Evolutionary conservation across 495 filamentous ascomycete genomes (phyloP).

Genomic region (Aspergillus incahuasiensis): DNA sequence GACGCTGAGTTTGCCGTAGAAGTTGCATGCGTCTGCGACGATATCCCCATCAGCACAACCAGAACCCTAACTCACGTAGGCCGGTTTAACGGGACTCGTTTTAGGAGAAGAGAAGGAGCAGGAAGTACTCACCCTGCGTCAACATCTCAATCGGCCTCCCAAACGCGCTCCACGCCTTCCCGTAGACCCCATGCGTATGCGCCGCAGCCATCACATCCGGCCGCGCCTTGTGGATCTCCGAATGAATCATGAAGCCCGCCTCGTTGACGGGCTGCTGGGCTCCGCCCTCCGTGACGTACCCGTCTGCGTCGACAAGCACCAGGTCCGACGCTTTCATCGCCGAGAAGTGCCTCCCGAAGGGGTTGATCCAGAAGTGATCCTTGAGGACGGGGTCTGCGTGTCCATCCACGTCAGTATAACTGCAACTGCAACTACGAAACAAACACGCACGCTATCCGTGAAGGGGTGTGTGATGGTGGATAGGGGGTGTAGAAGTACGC

Average conservation of each 20-base stretch:
- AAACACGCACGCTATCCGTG: too few species aligned
- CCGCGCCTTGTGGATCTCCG: slow-evolving; percentile 46
- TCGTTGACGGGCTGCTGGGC: slow-evolving; percentile 52
- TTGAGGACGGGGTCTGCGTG: slow-evolving; percentile 38
- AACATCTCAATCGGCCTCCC: slow-evolving; percentile 47
- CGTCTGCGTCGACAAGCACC: slow-evolving; percentile 46
- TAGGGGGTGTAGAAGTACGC: too few species aligned
- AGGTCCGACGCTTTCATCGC: slow-evolving; percentile 46
- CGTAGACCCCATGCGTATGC: slow-evolving; percentile 46
- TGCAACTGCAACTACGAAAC: too few species aligned
- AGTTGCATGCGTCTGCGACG: slow-evolving; percentile 59
- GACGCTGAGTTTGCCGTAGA: slow-evolving; percentile 48
- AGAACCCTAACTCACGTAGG: too few species aligned
- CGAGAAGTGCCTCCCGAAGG: slow-evolving; percentile 56
- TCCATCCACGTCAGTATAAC: too few species aligned
- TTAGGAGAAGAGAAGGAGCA: too few species aligned
- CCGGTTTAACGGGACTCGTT: too few species aligned
- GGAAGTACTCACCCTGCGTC: slow-evolving; percentile 48
- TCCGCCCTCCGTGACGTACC: slow-evolving; percentile 50
- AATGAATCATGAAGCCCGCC: slow-evolving; percentile 66
- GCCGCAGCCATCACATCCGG: slow-evolving; percentile 49
- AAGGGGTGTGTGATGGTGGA: too few species aligned
- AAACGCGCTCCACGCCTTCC: slow-evolving; percentile 46
- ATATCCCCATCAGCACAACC: not conserved
- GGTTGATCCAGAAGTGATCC: slow-evolving; percentile 65